A percentile compares a stretch with the other conserved stretches of the same genome.
Evolutionary conservation across 73 alveolate genomes (phyloP).

Genomic region (Tetrahymena thermophila): DNA sequence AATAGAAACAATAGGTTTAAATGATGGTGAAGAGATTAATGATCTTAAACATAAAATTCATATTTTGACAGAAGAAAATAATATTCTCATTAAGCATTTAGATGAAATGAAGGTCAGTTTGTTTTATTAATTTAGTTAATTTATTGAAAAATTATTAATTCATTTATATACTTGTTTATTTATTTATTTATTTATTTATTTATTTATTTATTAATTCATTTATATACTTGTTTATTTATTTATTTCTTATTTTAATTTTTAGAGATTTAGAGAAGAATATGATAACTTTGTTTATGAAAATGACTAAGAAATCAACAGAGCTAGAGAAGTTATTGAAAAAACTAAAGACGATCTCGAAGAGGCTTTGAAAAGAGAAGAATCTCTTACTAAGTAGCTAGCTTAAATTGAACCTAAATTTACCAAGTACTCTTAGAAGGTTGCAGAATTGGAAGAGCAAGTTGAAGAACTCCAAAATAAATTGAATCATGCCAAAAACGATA

Average conservation of each 20-base stretch:
- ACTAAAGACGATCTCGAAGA: not conserved
- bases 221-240: too few species aligned
- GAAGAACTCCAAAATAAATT: not conserved
- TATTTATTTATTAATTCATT: too few species aligned
- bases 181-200: not conserved
- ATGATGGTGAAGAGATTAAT: not conserved
- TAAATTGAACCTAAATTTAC: not conserved
- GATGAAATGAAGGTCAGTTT: not conserved
- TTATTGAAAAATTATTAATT: too few species aligned
- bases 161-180: not conserved
- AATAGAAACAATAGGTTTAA: not conserved
- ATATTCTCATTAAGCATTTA: not conserved
- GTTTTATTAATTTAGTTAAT: too few species aligned
- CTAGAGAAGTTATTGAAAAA: slow-evolving; percentile 1
- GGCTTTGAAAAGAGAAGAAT: not conserved
- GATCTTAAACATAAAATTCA: not conserved
- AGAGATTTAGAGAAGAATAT: not conserved
- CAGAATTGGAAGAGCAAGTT: not conserved
- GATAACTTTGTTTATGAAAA: not conserved
- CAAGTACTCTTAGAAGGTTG: not conserved
- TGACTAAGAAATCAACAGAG: not conserved
- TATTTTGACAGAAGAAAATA: not conserved
- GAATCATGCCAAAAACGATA: not conserved
- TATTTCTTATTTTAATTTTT: too few species aligned
- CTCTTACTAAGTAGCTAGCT: not conserved